Evolutionary conservation across 495 filamentous ascomycete genomes (phyloP), one percentile per base, ranked within the genome.

Genomic region (Aspergillus coremiiformis): DNA sequence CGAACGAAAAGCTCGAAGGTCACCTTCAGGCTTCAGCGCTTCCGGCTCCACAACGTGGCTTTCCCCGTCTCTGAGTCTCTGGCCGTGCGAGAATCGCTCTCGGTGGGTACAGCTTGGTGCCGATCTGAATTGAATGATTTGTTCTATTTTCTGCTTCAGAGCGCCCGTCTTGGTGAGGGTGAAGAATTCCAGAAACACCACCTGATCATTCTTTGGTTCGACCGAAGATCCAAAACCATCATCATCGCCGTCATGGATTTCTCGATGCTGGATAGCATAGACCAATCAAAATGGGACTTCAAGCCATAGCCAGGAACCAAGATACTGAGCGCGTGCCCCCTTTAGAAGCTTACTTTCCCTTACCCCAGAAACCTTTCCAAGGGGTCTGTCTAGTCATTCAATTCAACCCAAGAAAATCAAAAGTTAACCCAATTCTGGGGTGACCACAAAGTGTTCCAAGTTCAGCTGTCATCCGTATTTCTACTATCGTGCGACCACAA

Each of bases 31-130:
- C 32, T 35, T 35, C 32, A 35, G 32, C 32, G 55, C 41, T 39
- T 23, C 48, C 56, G 67, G 68, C 57, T 68, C 68, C 68, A 69
- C 68, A 64, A 63, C 62, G 59, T 69, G 59, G 58, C 32, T 52
- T 61, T 66, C 60, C 53, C 57, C 54, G 54, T 60, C 64, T 64
- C n/a, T n/a, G n/a, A n/a, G n/a, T n/a, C 44, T 26, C 58, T 67
- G 58, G 57, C 63, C 59, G 63, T 58, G 57, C 57, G 57, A 58
- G 53, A 47, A 44, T 47, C 35, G 37, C 52, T 37, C 19, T 45
- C 30, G 66, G 68, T 66, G 37, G 37, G 45, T 63, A 58, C 58
- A 43, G 59, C 50, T 58, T 44, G 30, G 52, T 49, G 67, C 57
- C 63, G 69, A 71, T 71, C 68, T 66, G 62, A 67, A 67, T 59